Percentiles rank a stretch among this genome's conserved stretches.
Conservation (phyloP, 2,329 filamentous ascomycete species). For the Thelonectria rubi region DNA sequence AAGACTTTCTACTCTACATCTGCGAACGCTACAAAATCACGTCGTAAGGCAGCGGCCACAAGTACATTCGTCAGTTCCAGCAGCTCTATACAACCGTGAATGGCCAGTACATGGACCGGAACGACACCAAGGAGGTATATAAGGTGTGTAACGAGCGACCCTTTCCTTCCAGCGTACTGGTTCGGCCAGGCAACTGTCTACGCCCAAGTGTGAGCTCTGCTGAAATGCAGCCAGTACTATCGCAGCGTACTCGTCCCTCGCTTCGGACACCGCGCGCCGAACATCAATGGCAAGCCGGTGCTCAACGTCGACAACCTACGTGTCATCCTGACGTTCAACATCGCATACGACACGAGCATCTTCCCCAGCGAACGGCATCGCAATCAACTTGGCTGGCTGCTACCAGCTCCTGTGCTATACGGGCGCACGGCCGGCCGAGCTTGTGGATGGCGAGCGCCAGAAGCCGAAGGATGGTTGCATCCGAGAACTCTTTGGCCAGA, state of each 20-base stretch:
- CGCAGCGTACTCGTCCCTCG: constrained; percentile 31
- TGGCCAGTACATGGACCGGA: constrained; percentile 28
- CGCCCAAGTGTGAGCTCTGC: constrained; percentile 7
- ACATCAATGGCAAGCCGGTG: constrained; percentile 40
- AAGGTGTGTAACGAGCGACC: neutral
- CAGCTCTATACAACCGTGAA: constrained; percentile 39
- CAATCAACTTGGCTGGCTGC: constrained; percentile 36
- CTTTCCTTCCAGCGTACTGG: neutral
- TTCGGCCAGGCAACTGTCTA: neutral
- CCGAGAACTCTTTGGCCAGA: constrained; percentile 40
- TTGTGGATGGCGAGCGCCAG: constrained; percentile 42
- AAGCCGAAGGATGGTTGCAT: constrained; percentile 39
- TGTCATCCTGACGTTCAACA: constrained; percentile 43
- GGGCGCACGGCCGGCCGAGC: constrained; percentile 41
- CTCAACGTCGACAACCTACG: constrained; percentile 33
- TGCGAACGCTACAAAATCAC: constrained; percentile 36
- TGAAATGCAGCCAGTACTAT: constrained; percentile 36
- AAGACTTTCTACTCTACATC: constrained; percentile 42
- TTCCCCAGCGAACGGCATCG: constrained; percentile 38
- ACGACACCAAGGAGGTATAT: constrained; percentile 7
- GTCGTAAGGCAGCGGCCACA: constrained; percentile 33
- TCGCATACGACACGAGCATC: constrained; percentile 40
- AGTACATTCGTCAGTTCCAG: constrained; percentile 43
- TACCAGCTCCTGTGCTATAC: constrained; percentile 44
- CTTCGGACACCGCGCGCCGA: constrained; percentile 36